Percentiles rank a stretch among this genome's conserved stretches.
Evolutionary conservation across 2,329 filamentous ascomycete genomes (phyloP).

Genomic region (Clarireedia monteithiana): DNA sequence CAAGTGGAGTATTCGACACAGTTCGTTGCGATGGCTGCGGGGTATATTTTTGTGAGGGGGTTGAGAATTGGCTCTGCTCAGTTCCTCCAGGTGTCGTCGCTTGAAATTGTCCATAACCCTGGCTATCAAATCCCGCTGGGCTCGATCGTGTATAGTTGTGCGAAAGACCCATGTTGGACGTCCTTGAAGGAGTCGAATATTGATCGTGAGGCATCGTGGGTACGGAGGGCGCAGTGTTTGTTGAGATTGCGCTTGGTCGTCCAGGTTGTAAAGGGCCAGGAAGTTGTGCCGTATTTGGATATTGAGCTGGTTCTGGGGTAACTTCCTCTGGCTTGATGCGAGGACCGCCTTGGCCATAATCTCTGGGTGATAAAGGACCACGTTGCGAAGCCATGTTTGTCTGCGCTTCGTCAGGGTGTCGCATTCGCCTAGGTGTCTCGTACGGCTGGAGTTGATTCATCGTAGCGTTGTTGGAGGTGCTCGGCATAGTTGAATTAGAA

Average conservation of each 20-base stretch:
- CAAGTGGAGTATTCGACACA: conserved; percentile 74
- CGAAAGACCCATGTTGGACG: conserved; percentile 54
- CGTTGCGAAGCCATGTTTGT: conserved; percentile 26
- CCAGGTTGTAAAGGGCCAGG: conserved; percentile 55
- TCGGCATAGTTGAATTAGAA: conserved; percentile 18
- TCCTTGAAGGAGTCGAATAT: conserved; percentile 57
- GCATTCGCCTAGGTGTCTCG: conserved; percentile 42
- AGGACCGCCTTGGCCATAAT: conserved; percentile 39
- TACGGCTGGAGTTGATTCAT: conserved; percentile 40
- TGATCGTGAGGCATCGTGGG: conserved; percentile 50
- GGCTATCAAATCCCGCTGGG: conserved; percentile 52
- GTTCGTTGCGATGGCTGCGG: conserved; percentile 51
- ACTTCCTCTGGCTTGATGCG: conserved; percentile 54
- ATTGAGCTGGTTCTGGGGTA: conserved; percentile 40
- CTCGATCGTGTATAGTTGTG: conserved; percentile 82
- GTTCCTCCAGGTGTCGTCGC: conserved; percentile 57
- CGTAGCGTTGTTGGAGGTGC: conserved; percentile 16
- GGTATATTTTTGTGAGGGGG: conserved; percentile 46
- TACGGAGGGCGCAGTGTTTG: conserved; percentile 50
- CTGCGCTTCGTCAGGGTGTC: conserved; percentile 46
- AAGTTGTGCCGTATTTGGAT: conserved; percentile 37
- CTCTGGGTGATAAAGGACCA: conserved; percentile 32
- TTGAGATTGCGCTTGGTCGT: conserved; percentile 43
- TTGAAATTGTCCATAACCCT: conserved; percentile 48
- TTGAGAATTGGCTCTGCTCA: conserved; percentile 53